These are phyloP conservation scores for Ambrosia artemisiifolia DNA, from an alignment of 129 eudicot genomes.

Conservation along the genomic window DNA sequence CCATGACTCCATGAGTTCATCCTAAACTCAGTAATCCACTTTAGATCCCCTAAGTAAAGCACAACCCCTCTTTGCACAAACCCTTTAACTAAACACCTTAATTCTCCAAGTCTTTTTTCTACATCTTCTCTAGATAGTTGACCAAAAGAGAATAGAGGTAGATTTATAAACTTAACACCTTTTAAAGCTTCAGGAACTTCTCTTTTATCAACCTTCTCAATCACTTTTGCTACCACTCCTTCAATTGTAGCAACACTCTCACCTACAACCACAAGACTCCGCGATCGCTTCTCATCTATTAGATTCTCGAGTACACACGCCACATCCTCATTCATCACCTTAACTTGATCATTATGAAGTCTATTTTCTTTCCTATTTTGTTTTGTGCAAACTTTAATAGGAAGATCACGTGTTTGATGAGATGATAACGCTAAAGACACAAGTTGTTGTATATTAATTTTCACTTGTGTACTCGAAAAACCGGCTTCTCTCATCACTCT, in stretches of 20 bases:
- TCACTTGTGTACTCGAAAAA: constrained; percentile 83
- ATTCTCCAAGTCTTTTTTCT: constrained; percentile 58
- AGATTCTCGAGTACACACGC: constrained; percentile 46
- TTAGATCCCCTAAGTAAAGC: constrained; percentile 71
- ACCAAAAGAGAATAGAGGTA: constrained; percentile 55
- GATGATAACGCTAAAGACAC: constrained; percentile 49
- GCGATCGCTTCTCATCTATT: constrained; percentile 27
- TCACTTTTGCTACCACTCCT: constrained; percentile 53
- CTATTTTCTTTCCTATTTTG: background rate
- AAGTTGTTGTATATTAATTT: constrained; percentile 69
- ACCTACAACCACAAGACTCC: constrained; percentile 61
- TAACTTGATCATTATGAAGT: constrained; percentile 12
- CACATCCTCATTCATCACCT: constrained; percentile 51
- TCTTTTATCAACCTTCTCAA: constrained; percentile 56
- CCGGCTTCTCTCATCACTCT: constrained; percentile 96
- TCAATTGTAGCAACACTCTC: constrained; percentile 58
- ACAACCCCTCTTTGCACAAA: constrained; percentile 57
- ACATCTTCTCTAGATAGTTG: constrained; percentile 56
- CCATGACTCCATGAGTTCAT: constrained; percentile 35
- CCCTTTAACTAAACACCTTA: constrained; percentile 49
- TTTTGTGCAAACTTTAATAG: constrained; percentile 18
- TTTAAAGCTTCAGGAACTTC: constrained; percentile 52
- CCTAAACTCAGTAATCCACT: constrained; percentile 71
- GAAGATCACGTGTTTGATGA: constrained; percentile 24
- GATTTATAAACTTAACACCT: constrained; percentile 54